Conservation (phyloP, 768 basidiomycete genomes). For the Tulasnella sp. region DNA sequence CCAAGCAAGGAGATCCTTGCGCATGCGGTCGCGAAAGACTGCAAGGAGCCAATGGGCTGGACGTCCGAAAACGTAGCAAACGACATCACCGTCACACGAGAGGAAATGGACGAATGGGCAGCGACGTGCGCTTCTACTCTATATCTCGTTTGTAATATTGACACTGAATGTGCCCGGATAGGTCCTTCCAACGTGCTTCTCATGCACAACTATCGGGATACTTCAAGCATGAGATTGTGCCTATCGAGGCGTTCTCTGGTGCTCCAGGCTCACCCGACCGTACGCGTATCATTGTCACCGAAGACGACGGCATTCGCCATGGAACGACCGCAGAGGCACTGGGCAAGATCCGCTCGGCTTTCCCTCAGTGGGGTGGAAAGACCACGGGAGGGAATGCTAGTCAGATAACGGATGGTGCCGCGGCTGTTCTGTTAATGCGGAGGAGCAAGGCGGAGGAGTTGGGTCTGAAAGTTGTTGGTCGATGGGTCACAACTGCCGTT, state of each 20-base stretch:
- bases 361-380: constrained; percentile 63
- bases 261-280: constrained; percentile 20
- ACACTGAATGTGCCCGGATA: neutral
- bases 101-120: constrained; percentile 83
- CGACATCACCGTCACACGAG: constrained; percentile 46
- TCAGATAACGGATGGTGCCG: constrained; percentile 82
- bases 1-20: constrained; percentile 22
- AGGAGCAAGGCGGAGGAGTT: constrained; percentile 61
- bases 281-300: constrained; percentile 36
- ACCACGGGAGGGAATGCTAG: constrained; percentile 82
- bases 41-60: constrained; percentile 65
- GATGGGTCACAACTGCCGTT: constrained; percentile 66
- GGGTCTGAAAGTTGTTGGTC: constrained; percentile 67
- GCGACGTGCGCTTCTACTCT: constrained; percentile 75
- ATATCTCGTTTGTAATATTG: constrained; percentile 37
- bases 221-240: constrained; percentile 82
- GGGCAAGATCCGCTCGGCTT: constrained; percentile 69
- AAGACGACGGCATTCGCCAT: constrained; percentile 78
- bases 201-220: constrained; percentile 50
- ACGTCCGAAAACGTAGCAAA: constrained; percentile 36
- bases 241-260: constrained; percentile 37
- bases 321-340: constrained; percentile 73
- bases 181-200: too few relatives aligned
- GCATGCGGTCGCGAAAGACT: constrained; percentile 23
- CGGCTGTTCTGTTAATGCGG: constrained; percentile 69